Evolutionary conservation across 768 basidiomycete species (phyloP).

Genomic region (Favolaschia claudopus): DNA sequence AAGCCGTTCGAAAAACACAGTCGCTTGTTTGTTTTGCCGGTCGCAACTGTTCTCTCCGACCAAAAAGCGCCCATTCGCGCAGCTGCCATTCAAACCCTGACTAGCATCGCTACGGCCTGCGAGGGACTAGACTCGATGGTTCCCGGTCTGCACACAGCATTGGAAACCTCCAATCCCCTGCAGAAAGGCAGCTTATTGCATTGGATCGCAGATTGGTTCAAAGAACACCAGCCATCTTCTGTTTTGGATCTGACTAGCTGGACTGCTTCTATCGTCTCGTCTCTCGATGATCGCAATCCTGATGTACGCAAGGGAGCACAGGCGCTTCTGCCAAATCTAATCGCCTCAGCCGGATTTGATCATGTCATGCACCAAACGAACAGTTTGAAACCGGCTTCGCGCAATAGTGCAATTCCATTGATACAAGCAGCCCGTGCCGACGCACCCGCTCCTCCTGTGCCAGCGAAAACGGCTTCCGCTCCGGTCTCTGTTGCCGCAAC

Average conservation of each 20-base stretch:
- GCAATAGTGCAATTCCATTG: slow-evolving; percentile 80
- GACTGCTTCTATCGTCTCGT: slow-evolving; percentile 69
- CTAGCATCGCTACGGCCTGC: slow-evolving; percentile 84
- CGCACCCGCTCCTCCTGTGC: slow-evolving; percentile 36
- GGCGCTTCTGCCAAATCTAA: slow-evolving; percentile 77
- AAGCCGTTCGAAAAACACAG: slow-evolving; percentile 92
- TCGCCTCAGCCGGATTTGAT: slow-evolving; percentile 80
- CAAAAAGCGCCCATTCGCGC: slow-evolving; percentile 89
- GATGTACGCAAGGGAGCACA: slow-evolving; percentile 95
- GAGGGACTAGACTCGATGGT: slow-evolving; percentile 87
- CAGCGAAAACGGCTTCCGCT: slow-evolving; percentile 31
- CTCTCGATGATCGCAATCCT: slow-evolving; percentile 88
- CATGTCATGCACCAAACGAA: slow-evolving; percentile 87
- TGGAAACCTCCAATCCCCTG: slow-evolving; percentile 89
- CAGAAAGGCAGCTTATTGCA: slow-evolving; percentile 80
- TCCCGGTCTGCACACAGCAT: slow-evolving; percentile 74
- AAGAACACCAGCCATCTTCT: slow-evolving; percentile 61
- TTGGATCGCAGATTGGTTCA: slow-evolving; percentile 86
- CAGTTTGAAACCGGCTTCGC: slow-evolving; percentile 91
- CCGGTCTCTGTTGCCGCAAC: slow-evolving; percentile 38
- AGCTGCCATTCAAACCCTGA: slow-evolving; percentile 79
- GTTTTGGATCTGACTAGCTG: slow-evolving; percentile 75
- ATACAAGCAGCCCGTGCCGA: slow-evolving; percentile 83
- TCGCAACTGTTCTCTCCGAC: slow-evolving; percentile 88
- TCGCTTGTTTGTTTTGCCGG: slow-evolving; percentile 75